Evolutionary conservation across 345 rosid species (phyloP).

Genomic region (Populus davidiana): DNA sequence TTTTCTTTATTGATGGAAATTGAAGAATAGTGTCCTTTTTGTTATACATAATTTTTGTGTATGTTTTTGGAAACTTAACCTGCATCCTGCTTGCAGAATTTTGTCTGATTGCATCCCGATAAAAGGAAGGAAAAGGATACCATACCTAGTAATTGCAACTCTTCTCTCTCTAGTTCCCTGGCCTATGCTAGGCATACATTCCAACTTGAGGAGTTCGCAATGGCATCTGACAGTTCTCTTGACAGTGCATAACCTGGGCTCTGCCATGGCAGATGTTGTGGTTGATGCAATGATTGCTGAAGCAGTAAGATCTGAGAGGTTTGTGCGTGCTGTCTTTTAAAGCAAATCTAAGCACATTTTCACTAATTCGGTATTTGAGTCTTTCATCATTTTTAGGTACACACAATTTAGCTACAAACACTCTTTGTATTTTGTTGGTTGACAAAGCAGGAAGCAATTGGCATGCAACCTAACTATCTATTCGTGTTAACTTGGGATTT

Average conservation of each 20-base stretch:
- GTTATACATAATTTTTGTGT: neutral
- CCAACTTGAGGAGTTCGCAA: conserved; percentile 52
- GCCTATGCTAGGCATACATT: conserved; percentile 69
- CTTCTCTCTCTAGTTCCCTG: conserved; percentile 82
- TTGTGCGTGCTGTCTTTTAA: conserved; percentile 7
- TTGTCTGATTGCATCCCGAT: conserved; percentile 91
- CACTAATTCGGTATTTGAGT: neutral
- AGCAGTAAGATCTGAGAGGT: conserved; percentile 79
- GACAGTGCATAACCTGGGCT: conserved; percentile 86
- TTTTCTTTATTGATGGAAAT: neutral
- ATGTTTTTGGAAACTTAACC: conserved; percentile 2
- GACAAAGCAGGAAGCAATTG: neutral
- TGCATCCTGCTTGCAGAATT: conserved; percentile 48
- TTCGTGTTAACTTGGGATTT: neutral
- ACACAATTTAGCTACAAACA: neutral
- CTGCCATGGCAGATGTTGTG: conserved; percentile 98
- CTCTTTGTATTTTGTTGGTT: neutral
- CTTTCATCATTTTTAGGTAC: neutral
- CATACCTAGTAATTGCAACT: conserved; percentile 74
- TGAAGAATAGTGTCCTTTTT: neutral
- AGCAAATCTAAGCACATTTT: neutral
- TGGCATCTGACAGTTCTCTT: conserved; percentile 57
- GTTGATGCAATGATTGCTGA: conserved; percentile 98
- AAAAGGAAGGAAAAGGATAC: conserved; percentile 75
- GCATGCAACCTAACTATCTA: neutral